Evolutionary conservation across 2,329 filamentous ascomycete species (phyloP).

Genomic region (Aspergillus amoenus): DNA sequence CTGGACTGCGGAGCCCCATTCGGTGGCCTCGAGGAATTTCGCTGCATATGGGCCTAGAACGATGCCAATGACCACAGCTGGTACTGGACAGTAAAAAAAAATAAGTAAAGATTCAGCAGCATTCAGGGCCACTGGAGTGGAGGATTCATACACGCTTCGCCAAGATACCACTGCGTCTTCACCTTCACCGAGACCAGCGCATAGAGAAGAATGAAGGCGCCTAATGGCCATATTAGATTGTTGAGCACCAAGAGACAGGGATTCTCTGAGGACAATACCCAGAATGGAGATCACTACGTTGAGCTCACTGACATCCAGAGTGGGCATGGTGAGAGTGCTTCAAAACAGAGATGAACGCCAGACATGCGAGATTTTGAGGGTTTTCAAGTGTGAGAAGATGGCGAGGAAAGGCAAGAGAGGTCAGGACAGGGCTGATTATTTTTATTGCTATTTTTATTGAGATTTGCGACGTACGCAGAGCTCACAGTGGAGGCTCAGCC

Average conservation of each 20-base stretch:
- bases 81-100: constrained; percentile 41
- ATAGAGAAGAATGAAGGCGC: constrained; percentile 34
- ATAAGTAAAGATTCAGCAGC: too few species aligned
- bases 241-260: too few species aligned
- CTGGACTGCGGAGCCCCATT: constrained; percentile 33
- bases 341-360: too few species aligned
- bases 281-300: neutral
- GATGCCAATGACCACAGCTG: constrained; percentile 56
- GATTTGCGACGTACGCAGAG: too few species aligned
- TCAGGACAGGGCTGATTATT: too few species aligned
- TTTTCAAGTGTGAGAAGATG: too few species aligned
- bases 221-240: constrained; percentile 12
- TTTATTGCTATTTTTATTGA: too few species aligned
- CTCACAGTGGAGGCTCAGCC: too few species aligned
- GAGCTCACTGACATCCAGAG: neutral
- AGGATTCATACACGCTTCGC: constrained; percentile 36
- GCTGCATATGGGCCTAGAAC: constrained; percentile 55
- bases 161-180: constrained; percentile 40
- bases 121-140: too few species aligned
- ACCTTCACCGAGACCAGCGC: constrained; percentile 36
- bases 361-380: too few species aligned
- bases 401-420: too few species aligned
- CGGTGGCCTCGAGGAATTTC: constrained; percentile 50
- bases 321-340: neutral
- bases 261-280: neutral